Evolutionary conservation across 148 eudicot genomes (phyloP), one percentile per base, ranked within the genome.

Genomic region (Chenopodium formosanum): DNA sequence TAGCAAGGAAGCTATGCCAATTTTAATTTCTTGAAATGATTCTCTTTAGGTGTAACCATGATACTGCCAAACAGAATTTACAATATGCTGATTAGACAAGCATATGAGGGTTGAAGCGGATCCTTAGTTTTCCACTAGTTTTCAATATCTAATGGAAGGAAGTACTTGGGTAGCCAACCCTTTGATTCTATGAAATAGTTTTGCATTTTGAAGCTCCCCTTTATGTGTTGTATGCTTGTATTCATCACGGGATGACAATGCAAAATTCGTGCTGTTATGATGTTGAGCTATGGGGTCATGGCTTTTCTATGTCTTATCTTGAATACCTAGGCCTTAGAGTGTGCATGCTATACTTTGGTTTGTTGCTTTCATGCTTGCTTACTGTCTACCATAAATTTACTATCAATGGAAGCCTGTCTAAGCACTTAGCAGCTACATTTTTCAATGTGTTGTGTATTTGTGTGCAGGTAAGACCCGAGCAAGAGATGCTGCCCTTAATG

Each of bases 401-500:
- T 7, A 25, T 7, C 16, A 50, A 52, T 14, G 5, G 23, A 19
- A 58, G 20, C 44, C 27, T 72, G 47, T 73, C 48, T 80, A 47
- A 44, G 52, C 23, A 2, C 44, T 60, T 64, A 69, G 48, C 34
- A 37, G 46, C 37, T 70, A 37, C 25, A 20, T 19, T 19, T 10
- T 72, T 1, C 12, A n/a, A 44, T 25, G 71, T 78, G 10, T 73
- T 62, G 25, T 52, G 69, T 40, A 19, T 31, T 70, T 19, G 37
- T 6, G 34, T 70, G 65, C 82, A 96, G 99, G 99, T 78, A 96
- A 96, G 86, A 91, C 94, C 34, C 89, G 99, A 85, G 99, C 99
- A 76, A 92, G 99, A 88, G 99, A 96, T 90, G 99, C 99, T 86
- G 99, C 99, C 66, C 86, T 96, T 20, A 96, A 96, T 89, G 99